These are phyloP conservation scores for Lyophyllum shimeji DNA, from an alignment of 768 basidiomycete species.

Conservation along the genomic window DNA sequence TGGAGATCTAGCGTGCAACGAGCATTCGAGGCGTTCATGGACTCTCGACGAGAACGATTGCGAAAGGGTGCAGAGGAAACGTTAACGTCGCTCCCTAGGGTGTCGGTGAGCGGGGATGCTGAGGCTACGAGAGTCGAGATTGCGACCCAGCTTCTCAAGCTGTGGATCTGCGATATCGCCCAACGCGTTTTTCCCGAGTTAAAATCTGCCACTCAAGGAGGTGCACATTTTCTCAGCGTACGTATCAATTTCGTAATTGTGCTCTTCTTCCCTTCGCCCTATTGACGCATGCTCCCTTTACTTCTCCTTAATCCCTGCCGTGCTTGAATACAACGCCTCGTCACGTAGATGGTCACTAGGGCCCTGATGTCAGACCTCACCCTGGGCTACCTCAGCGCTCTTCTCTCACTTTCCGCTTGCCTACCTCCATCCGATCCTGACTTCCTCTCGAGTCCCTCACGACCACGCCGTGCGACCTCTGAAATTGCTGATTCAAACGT, in stretches of 20 bases:
- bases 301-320: background rate
- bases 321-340: constrained; percentile 10
- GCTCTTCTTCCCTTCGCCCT: too few species aligned
- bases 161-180: constrained; percentile 27
- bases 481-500: too few species aligned
- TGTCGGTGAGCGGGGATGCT: background rate
- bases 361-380: constrained; percentile 16
- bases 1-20: constrained; percentile 2
- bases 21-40: constrained; percentile 8
- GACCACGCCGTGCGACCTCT: too few species aligned
- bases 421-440: constrained; percentile 16
- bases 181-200: constrained; percentile 23
- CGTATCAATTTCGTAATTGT: background rate
- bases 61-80: background rate
- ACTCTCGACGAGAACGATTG: background rate
- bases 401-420: constrained; percentile 20
- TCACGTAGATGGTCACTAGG: constrained; percentile 15
- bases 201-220: constrained; percentile 16
- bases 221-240: constrained; percentile 21
- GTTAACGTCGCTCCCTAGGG: background rate
- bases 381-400: constrained; percentile 19
- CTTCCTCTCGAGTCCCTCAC: background rate
- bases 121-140: constrained; percentile 20
- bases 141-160: constrained; percentile 26
- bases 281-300: too few species aligned